Evolutionary conservation across 106 monocot species (phyloP).

Genomic region (Chionographis japonica): DNA sequence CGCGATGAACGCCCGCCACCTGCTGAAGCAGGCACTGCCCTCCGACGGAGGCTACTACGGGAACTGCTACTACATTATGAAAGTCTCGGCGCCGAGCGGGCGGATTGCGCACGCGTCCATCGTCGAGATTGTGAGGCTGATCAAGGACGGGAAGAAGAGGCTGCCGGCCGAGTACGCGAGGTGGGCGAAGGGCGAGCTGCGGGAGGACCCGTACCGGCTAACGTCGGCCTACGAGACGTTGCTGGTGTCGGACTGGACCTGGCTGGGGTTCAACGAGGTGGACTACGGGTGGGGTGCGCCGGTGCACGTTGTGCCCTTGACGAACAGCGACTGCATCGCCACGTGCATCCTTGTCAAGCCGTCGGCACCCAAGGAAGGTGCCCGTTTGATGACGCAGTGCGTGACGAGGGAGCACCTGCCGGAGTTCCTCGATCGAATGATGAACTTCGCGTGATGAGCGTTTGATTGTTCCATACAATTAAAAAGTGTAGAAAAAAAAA

Average conservation of each 20-base stretch:
- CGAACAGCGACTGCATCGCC: slow-evolving; percentile 35
- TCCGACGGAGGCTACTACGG: slow-evolving; percentile 35
- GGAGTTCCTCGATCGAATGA: too few relatives aligned
- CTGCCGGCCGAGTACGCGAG: slow-evolving; percentile 22
- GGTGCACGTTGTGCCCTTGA: slow-evolving; percentile 32
- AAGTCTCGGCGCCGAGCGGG: slow-evolving; percentile 33
- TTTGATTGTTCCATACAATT: too few relatives aligned
- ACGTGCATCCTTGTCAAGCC: too few relatives aligned
- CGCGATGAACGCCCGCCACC: slow-evolving; percentile 47
- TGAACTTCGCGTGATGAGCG: too few relatives aligned
- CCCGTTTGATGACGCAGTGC: too few relatives aligned
- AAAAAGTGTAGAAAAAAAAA: too few relatives aligned
- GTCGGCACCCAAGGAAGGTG: too few relatives aligned
- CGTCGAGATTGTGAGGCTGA: slow-evolving; percentile 21
- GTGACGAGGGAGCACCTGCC: slow-evolving; percentile 1
- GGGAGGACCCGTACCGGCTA: slow-evolving; percentile 35
- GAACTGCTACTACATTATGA: slow-evolving; percentile 62
- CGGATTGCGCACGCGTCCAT: slow-evolving; percentile 1
- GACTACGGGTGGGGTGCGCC: slow-evolving; percentile 64
- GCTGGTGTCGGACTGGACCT: slow-evolving; percentile 54
- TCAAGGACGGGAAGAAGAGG: slow-evolving; percentile 29
- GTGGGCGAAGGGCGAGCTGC: slow-evolving; percentile 32
- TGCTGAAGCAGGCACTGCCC: slow-evolving; percentile 12
- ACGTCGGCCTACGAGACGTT: slow-evolving; percentile 23
- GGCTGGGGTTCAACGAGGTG: slow-evolving; percentile 45